Evolutionary conservation across 2,329 filamentous ascomycete species (phyloP).

Genomic region (Xylariaceae sp.): DNA sequence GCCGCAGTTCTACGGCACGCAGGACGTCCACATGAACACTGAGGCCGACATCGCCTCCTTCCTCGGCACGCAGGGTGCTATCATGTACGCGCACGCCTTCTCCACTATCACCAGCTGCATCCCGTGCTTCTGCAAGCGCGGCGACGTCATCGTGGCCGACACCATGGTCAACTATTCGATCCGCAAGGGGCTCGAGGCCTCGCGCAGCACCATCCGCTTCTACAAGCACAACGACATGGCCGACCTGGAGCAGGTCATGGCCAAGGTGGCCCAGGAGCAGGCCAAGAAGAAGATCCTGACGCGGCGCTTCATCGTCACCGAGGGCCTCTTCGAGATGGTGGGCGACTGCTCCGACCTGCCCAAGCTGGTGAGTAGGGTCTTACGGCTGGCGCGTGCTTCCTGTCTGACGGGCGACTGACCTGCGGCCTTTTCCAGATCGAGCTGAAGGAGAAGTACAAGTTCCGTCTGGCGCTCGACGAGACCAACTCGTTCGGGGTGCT

Average conservation of each 20-base stretch:
- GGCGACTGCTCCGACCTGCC: conserved; percentile 82
- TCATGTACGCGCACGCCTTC: conserved; percentile 93
- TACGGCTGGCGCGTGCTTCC: too few species aligned
- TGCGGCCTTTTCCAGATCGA: conserved; percentile 53
- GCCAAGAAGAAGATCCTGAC: conserved; percentile 78
- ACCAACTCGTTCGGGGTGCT: conserved; percentile 96
- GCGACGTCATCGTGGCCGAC: conserved; percentile 94
- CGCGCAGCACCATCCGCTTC: conserved; percentile 84
- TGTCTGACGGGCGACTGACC: not conserved
- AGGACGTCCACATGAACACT: conserved; percentile 96
- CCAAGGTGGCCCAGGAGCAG: conserved; percentile 81
- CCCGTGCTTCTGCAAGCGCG: conserved; percentile 91
- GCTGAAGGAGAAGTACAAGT: conserved; percentile 93
- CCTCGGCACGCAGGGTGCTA: conserved; percentile 79
- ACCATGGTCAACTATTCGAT: conserved; percentile 89
- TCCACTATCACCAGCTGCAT: conserved; percentile 97
- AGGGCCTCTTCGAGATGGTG: conserved; percentile 85
- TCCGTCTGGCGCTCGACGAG: conserved; percentile 94
- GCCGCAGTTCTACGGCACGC: conserved; percentile 95
- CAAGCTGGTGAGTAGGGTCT: conserved; percentile 55
- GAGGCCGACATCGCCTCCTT: conserved; percentile 90
- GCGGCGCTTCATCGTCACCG: conserved; percentile 89
- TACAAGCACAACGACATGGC: conserved; percentile 96
- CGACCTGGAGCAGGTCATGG: conserved; percentile 78
- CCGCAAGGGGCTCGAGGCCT: conserved; percentile 89